Conservation (phyloP, 371 early-diverging fungal genomes). For the Enterocytospora artemiae region DNA sequence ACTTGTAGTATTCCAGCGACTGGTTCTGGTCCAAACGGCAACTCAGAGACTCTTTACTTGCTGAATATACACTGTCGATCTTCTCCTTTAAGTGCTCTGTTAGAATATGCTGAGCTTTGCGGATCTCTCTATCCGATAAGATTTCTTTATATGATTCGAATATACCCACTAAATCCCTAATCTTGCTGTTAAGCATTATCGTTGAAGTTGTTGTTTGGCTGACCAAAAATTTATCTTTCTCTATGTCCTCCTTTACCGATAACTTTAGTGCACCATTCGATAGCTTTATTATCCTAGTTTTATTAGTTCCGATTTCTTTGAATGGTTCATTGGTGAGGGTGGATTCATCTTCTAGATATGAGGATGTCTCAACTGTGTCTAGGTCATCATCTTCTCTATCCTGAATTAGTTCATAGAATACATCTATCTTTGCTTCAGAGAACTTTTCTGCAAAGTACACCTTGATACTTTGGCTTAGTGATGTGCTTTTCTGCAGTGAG, state of each 20-base stretch:
- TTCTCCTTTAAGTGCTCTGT: slow-evolving; percentile 4
- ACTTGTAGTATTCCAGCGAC: not conserved
- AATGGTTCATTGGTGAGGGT: too few relatives aligned
- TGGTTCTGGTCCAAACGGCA: too few relatives aligned
- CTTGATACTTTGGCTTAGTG: not conserved
- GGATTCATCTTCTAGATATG: too few relatives aligned
- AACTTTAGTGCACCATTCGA: not conserved
- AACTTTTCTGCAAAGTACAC: not conserved
- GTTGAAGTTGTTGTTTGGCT: not conserved
- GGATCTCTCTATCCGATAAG: not conserved
- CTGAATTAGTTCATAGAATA: slow-evolving; percentile 7
- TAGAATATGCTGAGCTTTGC: slow-evolving; percentile 5
- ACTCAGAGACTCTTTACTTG: too few relatives aligned
- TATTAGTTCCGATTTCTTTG: too few relatives aligned
- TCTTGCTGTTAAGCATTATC: not conserved
- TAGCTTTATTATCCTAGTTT: not conserved
- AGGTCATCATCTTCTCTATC: slow-evolving; percentile 13
- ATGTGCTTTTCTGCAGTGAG: not conserved
- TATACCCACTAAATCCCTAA: not conserved
- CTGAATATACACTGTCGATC: too few relatives aligned
- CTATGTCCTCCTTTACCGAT: not conserved
- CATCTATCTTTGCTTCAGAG: slow-evolving; percentile 11
- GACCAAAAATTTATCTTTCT: not conserved
- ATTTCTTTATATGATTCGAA: not conserved
- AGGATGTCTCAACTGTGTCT: too few relatives aligned